Evolutionary conservation across 169 alveolate species (phyloP).

Genomic region (Cryptosporidium viatorum): DNA sequence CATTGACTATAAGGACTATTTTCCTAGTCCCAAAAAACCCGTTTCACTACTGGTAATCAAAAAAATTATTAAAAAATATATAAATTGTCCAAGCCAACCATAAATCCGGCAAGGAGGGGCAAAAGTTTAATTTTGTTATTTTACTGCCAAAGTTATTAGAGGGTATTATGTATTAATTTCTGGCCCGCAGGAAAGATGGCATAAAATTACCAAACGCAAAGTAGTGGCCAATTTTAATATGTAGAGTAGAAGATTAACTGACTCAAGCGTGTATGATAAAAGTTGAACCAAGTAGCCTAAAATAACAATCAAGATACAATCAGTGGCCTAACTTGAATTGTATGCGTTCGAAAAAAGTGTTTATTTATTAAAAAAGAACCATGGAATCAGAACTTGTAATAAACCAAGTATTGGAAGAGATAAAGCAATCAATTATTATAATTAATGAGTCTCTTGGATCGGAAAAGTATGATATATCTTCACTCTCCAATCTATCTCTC

Average conservation of each 20-base stretch:
- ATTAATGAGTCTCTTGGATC: slow-evolving; percentile 47
- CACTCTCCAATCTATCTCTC: slow-evolving; percentile 35
- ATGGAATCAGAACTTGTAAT: slow-evolving; percentile 56
- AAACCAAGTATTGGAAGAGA: slow-evolving; percentile 48
- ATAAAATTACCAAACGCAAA: slow-evolving; percentile 29
- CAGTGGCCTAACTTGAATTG: slow-evolving; percentile 21
- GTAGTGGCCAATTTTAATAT: slow-evolving; percentile 20
- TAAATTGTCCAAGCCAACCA: background rate
- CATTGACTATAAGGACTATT: background rate
- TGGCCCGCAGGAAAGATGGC: slow-evolving; percentile 48
- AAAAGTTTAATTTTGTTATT: background rate
- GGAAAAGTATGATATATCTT: slow-evolving; percentile 57
- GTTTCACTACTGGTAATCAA: background rate
- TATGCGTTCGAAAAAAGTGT: slow-evolving; percentile 1
- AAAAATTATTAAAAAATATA: background rate
- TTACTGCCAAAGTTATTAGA: slow-evolving; percentile 27
- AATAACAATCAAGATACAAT: slow-evolving; percentile 3
- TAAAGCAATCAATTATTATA: slow-evolving; percentile 48
- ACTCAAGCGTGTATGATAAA: slow-evolving; percentile 18
- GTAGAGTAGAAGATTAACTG: slow-evolving; percentile 15
- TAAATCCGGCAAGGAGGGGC: slow-evolving; percentile 35
- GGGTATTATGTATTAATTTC: background rate
- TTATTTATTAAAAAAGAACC: background rate
- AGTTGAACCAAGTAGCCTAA: slow-evolving; percentile 10
- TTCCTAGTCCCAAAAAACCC: background rate